phyloP scores from a whole-genome alignment of 2,329 filamentous ascomycete genomes.

The Fusarium sp. region DNA sequence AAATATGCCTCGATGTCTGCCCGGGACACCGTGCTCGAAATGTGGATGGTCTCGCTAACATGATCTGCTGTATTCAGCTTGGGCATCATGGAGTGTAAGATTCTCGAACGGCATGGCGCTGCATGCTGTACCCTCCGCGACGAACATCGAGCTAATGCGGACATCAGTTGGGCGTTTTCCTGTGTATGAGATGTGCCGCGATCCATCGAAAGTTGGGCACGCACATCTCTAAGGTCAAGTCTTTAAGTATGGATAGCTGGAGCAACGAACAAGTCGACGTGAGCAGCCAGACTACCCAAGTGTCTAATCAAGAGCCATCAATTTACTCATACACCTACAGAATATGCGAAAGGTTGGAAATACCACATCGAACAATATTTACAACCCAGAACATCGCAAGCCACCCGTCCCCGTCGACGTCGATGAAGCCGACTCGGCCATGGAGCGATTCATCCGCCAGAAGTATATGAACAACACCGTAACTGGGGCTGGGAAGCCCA shows the following conservation, averaged over 20 bases:
- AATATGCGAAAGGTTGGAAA: conserved; percentile 97
- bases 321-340: conserved; percentile 58
- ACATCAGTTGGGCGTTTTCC: conserved; percentile 86
- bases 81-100: conserved; percentile 96
- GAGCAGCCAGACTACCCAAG: conserved; percentile 49
- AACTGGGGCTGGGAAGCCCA: conserved; percentile 53
- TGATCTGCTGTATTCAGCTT: conserved; percentile 66
- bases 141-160: conserved; percentile 33
- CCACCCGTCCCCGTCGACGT: conserved; percentile 88
- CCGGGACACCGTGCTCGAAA: neutral
- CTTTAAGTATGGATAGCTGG: conserved; percentile 98
- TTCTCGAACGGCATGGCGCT: neutral
- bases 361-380: conserved; percentile 83
- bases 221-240: conserved; percentile 99
- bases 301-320: neutral
- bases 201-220: conserved; percentile 97
- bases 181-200: conserved; percentile 97
- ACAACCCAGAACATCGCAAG: conserved; percentile 86
- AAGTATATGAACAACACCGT: conserved; percentile 81
- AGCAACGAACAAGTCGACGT: conserved; percentile 96
- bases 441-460: conserved; percentile 94
- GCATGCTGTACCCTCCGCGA: conserved; percentile 1
- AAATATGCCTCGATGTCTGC: conserved; percentile 10
- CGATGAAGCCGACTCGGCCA: conserved; percentile 92
- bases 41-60: conserved; percentile 42